Percentiles rank a stretch among this genome's conserved stretches.
Conservation (phyloP, 2,329 filamentous ascomycete genomes). For the Kalmusia sp. region DNA sequence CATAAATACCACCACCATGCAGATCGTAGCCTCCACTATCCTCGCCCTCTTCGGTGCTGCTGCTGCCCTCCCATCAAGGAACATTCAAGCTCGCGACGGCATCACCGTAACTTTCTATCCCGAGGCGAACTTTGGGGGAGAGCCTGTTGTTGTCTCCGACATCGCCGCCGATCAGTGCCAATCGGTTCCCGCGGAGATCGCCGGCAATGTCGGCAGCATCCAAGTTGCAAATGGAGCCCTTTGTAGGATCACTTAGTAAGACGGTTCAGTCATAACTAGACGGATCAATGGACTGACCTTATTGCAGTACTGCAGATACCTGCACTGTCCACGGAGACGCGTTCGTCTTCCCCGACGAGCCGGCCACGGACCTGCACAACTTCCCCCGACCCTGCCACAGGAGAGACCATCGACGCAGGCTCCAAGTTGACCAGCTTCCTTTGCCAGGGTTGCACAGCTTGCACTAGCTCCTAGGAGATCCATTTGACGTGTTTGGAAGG, state of each 20-base stretch:
- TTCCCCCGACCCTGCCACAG: slow-evolving; percentile 15
- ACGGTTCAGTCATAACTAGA: no score
- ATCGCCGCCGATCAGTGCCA: slow-evolving; percentile 18
- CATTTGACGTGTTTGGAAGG: no score
- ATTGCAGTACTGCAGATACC: slow-evolving; percentile 8
- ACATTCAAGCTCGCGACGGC: slow-evolving; percentile 8
- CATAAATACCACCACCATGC: slow-evolving; percentile 5
- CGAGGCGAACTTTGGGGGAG: slow-evolving; percentile 19
- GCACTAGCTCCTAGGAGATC: no score
- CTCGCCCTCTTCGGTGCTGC: slow-evolving; percentile 17
- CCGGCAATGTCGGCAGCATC: slow-evolving; percentile 22
- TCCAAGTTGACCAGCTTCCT: slow-evolving; percentile 18
- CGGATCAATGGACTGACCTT: no score
- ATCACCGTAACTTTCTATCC: slow-evolving; percentile 20
- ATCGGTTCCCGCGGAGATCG: slow-evolving; percentile 8
- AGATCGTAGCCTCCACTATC: slow-evolving; percentile 19
- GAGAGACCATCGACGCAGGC: slow-evolving; percentile 19
- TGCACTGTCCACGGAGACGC: slow-evolving; percentile 27
- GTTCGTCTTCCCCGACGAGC: slow-evolving; percentile 19
- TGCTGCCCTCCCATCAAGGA: slow-evolving; percentile 16
- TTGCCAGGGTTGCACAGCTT: slow-evolving; percentile 22
- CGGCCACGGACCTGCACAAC: slow-evolving; percentile 14
- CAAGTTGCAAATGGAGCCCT: slow-evolving; percentile 16
- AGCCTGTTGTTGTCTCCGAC: slow-evolving; percentile 10
- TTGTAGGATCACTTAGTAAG: slow-evolving; percentile 32